Percentiles rank a stretch among this genome's conserved stretches.
Evolutionary conservation across 148 eudicot genomes (phyloP).

Genomic region (Talinum fruticosum): DNA sequence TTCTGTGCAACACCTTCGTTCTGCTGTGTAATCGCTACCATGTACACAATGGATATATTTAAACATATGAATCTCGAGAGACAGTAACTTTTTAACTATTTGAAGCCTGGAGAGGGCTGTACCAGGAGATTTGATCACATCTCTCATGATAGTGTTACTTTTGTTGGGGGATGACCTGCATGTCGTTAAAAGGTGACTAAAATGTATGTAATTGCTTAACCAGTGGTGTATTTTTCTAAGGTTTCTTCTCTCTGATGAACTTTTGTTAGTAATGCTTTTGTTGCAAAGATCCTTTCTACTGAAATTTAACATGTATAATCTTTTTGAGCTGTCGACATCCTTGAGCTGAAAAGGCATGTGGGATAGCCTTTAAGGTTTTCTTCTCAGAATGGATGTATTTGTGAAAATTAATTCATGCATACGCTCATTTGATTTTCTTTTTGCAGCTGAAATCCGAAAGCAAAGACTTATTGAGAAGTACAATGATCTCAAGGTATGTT

Average conservation of each 20-base stretch:
- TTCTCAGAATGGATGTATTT: conserved; percentile 3
- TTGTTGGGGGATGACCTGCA: background rate
- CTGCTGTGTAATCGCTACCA: background rate
- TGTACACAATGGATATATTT: background rate
- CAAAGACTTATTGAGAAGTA: conserved; percentile 62
- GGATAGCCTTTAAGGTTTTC: background rate
- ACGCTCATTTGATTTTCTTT: conserved; percentile 10
- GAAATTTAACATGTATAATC: background rate
- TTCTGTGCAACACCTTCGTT: background rate
- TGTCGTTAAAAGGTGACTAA: background rate
- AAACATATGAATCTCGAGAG: background rate
- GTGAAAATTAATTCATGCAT: background rate
- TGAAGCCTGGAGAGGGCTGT: background rate
- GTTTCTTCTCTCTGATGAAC: background rate
- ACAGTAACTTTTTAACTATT: background rate
- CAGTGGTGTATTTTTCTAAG: background rate
- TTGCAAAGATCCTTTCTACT: background rate
- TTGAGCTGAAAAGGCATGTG: background rate
- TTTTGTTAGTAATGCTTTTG: background rate
- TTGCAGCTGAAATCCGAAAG: conserved; percentile 84
- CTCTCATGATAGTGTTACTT: too few relatives aligned
- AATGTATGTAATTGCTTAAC: background rate
- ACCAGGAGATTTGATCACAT: background rate
- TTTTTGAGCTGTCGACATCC: background rate
- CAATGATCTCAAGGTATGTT: conserved; percentile 71